Conservation (phyloP, 2,329 filamentous ascomycete genomes). For the Fusarium humuli region DNA sequence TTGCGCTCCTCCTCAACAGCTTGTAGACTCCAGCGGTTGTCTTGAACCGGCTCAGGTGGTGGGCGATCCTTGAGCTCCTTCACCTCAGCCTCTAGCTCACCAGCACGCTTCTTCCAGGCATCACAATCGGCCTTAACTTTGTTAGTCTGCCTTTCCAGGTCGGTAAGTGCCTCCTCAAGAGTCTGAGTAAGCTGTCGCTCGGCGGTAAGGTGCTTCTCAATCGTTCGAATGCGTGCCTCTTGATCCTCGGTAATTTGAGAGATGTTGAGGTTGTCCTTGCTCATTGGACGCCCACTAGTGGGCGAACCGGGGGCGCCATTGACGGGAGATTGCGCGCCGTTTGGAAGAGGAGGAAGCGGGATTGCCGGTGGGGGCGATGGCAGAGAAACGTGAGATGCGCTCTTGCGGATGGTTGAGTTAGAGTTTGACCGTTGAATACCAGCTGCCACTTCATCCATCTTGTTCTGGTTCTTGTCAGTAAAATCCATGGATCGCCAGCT, state of each 20-base stretch:
- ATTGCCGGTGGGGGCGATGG: conserved; percentile 96
- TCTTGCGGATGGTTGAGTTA: conserved; percentile 83
- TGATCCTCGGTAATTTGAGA: conserved; percentile 92
- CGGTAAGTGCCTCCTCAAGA: conserved; percentile 93
- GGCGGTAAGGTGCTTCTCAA: conserved; percentile 95
- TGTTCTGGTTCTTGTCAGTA: conserved; percentile 61
- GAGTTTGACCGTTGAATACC: conserved; percentile 70
- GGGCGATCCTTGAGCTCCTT: conserved; percentile 70
- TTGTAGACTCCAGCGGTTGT: conserved; percentile 78
- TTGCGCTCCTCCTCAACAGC: conserved; percentile 96
- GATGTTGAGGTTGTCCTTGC: conserved; percentile 77
- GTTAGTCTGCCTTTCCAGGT: conserved; percentile 91
- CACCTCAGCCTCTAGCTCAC: conserved; percentile 77
- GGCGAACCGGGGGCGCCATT: conserved; percentile 59
- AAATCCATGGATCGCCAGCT: neutral
- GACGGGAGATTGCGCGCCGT: conserved; percentile 63
- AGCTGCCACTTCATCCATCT: conserved; percentile 65
- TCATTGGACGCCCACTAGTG: conserved; percentile 75
- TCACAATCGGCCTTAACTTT: conserved; percentile 93
- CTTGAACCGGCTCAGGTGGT: conserved; percentile 59
- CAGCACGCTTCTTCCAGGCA: conserved; percentile 87
- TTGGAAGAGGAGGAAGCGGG: conserved; percentile 91
- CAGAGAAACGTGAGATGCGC: conserved; percentile 81
- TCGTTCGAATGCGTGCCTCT: conserved; percentile 91
- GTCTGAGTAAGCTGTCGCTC: conserved; percentile 97